Conservation (phyloP, 1,284 basidiomycete species). For the Cutaneotrichosporon mucoides region DNA sequence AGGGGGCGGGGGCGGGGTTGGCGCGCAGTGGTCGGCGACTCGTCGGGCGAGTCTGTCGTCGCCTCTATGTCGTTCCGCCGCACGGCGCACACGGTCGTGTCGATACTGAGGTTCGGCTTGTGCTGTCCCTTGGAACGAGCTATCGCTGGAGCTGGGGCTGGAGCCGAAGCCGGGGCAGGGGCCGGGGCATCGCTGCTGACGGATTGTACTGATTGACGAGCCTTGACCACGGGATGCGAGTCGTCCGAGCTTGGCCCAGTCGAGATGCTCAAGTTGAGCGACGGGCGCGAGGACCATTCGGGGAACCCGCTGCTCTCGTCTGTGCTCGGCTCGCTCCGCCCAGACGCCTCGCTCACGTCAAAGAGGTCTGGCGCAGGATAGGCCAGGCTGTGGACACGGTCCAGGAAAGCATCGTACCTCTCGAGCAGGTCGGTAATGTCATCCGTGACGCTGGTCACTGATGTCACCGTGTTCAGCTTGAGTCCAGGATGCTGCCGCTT, state of each 20-base stretch:
- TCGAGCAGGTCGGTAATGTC: constrained; percentile 9
- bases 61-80: too few species aligned
- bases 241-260: constrained; percentile 6
- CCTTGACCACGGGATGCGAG: not conserved
- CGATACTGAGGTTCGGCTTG: constrained; percentile 1
- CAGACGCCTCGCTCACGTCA: not conserved
- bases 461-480: constrained; percentile 1
- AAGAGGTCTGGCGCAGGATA: not conserved
- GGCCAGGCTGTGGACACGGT: constrained; percentile 11
- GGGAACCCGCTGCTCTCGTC: not conserved
- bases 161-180: too few species aligned
- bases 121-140: not conserved
- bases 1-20: not conserved
- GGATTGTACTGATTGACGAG: too few species aligned
- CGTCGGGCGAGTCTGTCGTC: not conserved
- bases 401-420: constrained; percentile 9
- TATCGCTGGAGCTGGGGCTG: too few species aligned
- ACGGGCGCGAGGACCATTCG: constrained; percentile 7
- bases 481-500: constrained; percentile 15
- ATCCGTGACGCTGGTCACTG: not conserved
- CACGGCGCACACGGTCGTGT: not conserved
- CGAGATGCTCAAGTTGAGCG: constrained; percentile 7
- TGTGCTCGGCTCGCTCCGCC: not conserved
- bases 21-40: not conserved
- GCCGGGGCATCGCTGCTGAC: too few species aligned